phyloP scores from a whole-genome alignment of 192 early-diverging fungal genomes.

The Gigaspora rosea region DNA sequence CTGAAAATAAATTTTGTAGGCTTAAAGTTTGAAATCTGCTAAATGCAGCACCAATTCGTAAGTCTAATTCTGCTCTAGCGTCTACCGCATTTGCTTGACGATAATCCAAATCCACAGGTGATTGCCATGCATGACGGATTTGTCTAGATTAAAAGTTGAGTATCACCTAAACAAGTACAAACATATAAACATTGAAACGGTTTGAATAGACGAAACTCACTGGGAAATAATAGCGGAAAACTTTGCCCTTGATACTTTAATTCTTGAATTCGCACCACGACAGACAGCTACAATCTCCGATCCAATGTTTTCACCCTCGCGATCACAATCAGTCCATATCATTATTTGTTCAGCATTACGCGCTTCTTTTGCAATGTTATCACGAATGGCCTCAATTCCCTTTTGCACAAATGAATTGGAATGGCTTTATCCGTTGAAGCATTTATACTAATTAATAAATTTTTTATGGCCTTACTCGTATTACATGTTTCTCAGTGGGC shows the following conservation, averaged over 20 bases:
- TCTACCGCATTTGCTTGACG: conserved; percentile 77
- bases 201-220: conserved; percentile 43
- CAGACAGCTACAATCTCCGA: conserved; percentile 77
- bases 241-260: conserved; percentile 77
- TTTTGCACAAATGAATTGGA: conserved; percentile 2
- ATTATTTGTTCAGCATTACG: conserved; percentile 66
- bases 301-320: conserved; percentile 95
- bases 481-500: conserved; percentile 57
- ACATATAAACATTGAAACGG: too few species aligned
- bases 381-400: conserved; percentile 54
- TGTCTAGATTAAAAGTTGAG: background rate
- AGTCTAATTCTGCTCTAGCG: conserved; percentile 84
- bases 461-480: conserved; percentile 35
- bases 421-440: too few species aligned
- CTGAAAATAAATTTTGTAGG: conserved; percentile 58
- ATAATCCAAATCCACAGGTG: conserved; percentile 62
- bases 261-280: conserved; percentile 55
- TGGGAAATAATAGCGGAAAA: conserved; percentile 85
- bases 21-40: conserved; percentile 88
- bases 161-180: background rate
- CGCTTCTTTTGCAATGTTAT: conserved; percentile 68
- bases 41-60: conserved; percentile 88
- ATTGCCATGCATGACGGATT: conserved; percentile 16
- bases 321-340: conserved; percentile 99
- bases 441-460: too few species aligned